Evolutionary conservation across 352 stramenopile species (phyloP).

Genomic region (Globisporangium alternatum): DNA sequence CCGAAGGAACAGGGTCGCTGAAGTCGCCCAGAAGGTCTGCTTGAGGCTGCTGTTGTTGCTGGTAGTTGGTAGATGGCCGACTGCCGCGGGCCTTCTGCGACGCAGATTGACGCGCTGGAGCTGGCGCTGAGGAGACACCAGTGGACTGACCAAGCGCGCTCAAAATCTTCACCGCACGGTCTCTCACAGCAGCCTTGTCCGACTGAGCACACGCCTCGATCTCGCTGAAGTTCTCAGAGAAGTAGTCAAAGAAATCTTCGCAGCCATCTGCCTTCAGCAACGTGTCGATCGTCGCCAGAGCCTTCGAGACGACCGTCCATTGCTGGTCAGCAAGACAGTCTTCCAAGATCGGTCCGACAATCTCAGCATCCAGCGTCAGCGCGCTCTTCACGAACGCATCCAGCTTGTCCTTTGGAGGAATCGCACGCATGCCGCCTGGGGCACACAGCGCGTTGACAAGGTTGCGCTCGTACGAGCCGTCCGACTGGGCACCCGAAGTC

Average conservation of each 20-base stretch:
- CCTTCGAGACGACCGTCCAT: slow-evolving; percentile 92
- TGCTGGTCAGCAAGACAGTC: slow-evolving; percentile 91
- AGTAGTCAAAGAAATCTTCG: slow-evolving; percentile 85
- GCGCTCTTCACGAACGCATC: slow-evolving; percentile 89
- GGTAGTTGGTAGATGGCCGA: slow-evolving; percentile 19
- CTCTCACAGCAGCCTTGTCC: slow-evolving; percentile 74
- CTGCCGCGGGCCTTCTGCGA: slow-evolving; percentile 16
- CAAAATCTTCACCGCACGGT: slow-evolving; percentile 77
- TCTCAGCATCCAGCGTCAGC: slow-evolving; percentile 90
- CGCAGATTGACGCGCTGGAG: slow-evolving; percentile 1
- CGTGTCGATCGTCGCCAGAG: slow-evolving; percentile 92
- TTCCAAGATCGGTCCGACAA: slow-evolving; percentile 92
- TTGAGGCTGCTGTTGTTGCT: slow-evolving; percentile 38
- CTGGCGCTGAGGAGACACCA: slow-evolving; percentile 24
- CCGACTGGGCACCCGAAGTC: slow-evolving; percentile 72
- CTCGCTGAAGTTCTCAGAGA: slow-evolving; percentile 72
- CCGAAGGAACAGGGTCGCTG: slow-evolving; percentile 36
- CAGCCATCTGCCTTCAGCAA: slow-evolving; percentile 76
- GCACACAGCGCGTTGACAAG: slow-evolving; percentile 91
- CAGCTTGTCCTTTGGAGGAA: slow-evolving; percentile 94
- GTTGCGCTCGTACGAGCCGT: slow-evolving; percentile 92
- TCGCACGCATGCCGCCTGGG: slow-evolving; percentile 92
- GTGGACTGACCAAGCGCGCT: slow-evolving; percentile 50
- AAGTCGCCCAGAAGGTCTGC: slow-evolving; percentile 75
- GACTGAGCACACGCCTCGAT: slow-evolving; percentile 71